Percentiles rank a stretch among this genome's conserved stretches.
Evolutionary conservation across 2,329 filamentous ascomycete genomes (phyloP).

Genomic region (Penicillium aurantiogriseum): DNA sequence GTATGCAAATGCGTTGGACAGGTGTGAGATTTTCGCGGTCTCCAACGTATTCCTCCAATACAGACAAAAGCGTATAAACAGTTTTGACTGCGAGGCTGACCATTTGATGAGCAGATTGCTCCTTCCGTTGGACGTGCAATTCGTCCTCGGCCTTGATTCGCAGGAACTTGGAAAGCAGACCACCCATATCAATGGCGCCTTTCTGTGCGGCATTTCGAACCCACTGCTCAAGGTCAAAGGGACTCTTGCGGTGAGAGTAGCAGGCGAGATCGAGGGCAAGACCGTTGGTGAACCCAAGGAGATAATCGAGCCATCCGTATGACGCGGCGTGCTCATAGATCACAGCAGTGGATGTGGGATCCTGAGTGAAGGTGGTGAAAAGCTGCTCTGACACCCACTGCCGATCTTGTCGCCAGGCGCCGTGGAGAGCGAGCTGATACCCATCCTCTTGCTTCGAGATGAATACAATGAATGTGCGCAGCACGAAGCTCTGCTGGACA

Average conservation of each 20-base stretch:
- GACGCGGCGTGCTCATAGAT: conserved; percentile 78
- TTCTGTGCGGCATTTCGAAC: conserved; percentile 66
- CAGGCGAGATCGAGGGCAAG: conserved; percentile 87
- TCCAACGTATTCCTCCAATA: conserved; percentile 66
- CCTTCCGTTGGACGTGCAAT: conserved; percentile 66
- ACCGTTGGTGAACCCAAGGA: conserved; percentile 75
- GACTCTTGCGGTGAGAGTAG: conserved; percentile 74
- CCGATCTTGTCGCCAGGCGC: conserved; percentile 86
- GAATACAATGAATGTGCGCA: conserved; percentile 70
- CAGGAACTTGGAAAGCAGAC: conserved; percentile 74
- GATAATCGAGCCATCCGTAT: conserved; percentile 78
- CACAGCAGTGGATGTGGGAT: conserved; percentile 64
- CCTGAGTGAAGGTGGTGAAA: conserved; percentile 70
- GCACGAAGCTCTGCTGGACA: conserved; percentile 50
- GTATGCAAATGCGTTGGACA: conserved; percentile 84
- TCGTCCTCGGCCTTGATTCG: conserved; percentile 82
- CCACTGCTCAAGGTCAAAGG: conserved; percentile 81
- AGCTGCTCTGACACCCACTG: conserved; percentile 81
- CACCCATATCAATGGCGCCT: conserved; percentile 65
- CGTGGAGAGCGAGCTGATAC: conserved; percentile 85
- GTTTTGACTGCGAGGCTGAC: conserved; percentile 81
- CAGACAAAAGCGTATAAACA: conserved; percentile 74
- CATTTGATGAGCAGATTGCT: conserved; percentile 65
- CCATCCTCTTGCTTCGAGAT: conserved; percentile 73
- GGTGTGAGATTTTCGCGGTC: conserved; percentile 69